A percentile compares a stretch with the other conserved stretches of the same genome.
These are phyloP conservation scores for Phanerodontia chrysosporium DNA, from an alignment of 768 basidiomycete genomes.

Conservation along the genomic window DNA sequence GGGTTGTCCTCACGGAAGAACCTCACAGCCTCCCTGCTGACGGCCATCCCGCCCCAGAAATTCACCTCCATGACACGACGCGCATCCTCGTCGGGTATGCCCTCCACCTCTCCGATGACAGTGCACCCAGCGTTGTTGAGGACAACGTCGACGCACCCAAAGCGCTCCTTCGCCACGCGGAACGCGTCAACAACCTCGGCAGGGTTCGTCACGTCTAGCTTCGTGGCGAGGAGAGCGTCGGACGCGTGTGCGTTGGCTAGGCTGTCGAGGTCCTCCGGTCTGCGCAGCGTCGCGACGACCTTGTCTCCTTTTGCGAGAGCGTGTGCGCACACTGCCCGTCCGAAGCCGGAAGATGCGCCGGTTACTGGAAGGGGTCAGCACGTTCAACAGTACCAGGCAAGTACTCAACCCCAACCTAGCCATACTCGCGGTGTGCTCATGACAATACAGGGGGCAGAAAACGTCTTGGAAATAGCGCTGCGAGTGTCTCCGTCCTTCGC, in stretches of 20 bases:
- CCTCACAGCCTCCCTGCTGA: slow-evolving; percentile 18
- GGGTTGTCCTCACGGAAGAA: slow-evolving; percentile 37
- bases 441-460: no score
- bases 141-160: slow-evolving; percentile 43
- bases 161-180: slow-evolving; percentile 26
- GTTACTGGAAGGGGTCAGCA: slow-evolving; percentile 28
- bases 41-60: slow-evolving; percentile 21
- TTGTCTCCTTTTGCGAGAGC: slow-evolving; percentile 35
- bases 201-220: slow-evolving; percentile 34
- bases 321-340: slow-evolving; percentile 30
- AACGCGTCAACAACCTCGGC: slow-evolving; percentile 24
- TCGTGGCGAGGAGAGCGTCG: slow-evolving; percentile 32
- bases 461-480: no score
- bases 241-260: slow-evolving; percentile 24
- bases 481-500: no score
- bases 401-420: no score
- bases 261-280: slow-evolving; percentile 18
- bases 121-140: slow-evolving; percentile 38
- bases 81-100: slow-evolving; percentile 29
- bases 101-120: slow-evolving; percentile 35
- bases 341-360: slow-evolving; percentile 37
- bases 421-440: no score
- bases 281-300: slow-evolving; percentile 40
- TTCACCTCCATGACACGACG: slow-evolving; percentile 34
- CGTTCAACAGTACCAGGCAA: no score